These are phyloP conservation scores for Cadophora malorum DNA, from an alignment of 2,329 filamentous ascomycete species.

Conservation along the genomic window DNA sequence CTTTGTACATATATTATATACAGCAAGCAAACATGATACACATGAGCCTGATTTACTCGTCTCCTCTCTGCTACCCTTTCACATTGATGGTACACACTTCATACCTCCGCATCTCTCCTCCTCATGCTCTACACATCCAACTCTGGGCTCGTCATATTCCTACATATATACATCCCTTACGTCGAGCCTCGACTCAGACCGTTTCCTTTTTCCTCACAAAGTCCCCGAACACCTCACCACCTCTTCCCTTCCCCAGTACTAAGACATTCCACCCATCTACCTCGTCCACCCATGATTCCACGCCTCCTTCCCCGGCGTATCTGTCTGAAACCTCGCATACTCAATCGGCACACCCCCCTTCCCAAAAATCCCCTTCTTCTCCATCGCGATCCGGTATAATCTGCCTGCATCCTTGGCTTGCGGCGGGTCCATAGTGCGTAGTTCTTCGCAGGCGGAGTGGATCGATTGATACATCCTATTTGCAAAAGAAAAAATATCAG, in stretches of 20 bases:
- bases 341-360: constrained; percentile 83
- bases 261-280: constrained; percentile 33
- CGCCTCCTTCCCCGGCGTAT: constrained; percentile 77
- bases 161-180: too few species aligned
- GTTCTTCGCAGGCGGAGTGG: constrained; percentile 82
- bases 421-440: constrained; percentile 60
- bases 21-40: constrained; percentile 22
- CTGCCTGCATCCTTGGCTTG: constrained; percentile 63
- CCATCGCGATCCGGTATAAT: constrained; percentile 86
- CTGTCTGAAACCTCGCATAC: constrained; percentile 84
- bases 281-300: constrained; percentile 96
- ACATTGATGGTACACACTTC: neutral
- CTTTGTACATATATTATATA: constrained; percentile 31
- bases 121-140: neutral
- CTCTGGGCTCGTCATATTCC: neutral
- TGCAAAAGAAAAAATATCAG: neutral
- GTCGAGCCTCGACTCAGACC: too few species aligned
- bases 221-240: too few species aligned
- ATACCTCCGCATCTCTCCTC: neutral
- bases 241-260: neutral
- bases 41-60: constrained; percentile 1
- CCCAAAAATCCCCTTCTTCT: constrained; percentile 84
- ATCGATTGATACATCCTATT: constrained; percentile 76
- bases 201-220: too few species aligned
- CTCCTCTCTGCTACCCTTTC: neutral